Evolutionary conservation across 108 stramenopile species (phyloP), one percentile per base, ranked within the genome.

Genomic region (Cyclotella atomus): DNA sequence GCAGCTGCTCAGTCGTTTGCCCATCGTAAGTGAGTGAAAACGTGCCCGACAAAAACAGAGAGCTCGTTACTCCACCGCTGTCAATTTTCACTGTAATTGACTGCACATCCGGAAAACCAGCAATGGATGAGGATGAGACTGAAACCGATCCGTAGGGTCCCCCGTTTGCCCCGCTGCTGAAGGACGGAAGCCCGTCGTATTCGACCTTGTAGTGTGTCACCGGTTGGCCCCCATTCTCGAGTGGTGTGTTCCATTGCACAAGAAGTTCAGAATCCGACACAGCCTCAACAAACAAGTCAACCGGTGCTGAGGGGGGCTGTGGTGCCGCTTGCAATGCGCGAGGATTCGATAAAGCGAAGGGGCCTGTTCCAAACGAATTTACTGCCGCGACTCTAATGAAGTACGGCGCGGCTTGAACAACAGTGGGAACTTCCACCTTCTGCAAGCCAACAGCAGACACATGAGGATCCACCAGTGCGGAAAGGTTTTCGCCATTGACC

Each of bases 21-120:
- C 93, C 91, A 50, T 89, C 87, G 55, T 94, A 89, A 6, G 45
- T 30, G 30, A 96, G 80, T 8, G 72, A 47, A 69, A 94, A 96
- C 9, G 86, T 86, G 23, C 95, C 93, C 4, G 74, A 74, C 12
- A 91, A 46, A 54, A 67, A 86, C 28, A 56, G 43, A 10, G 60
- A 56, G 25, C 63, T 47, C 8, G 20, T 35, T 44, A 57, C 27
- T 45, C 60, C 71, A 34, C 63, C 56, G n/a, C 33, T 53, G 34
- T 76, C 49, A 27, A 87, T 75, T 41, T 77, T 80, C 19, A 93
- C 71, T 25, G 88, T 87, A 9, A 95, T 43, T 25, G 79, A 68
- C 61, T 92, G 89, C 12, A 89, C 87, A 65, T 94, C 93, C 19
- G 65, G 36, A 4, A 88, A 50, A 14, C 67, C 47, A 24, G 23